Evolutionary conservation across 2,329 filamentous ascomycete genomes (phyloP).

Genomic region (Fusarium haematococcum): DNA sequence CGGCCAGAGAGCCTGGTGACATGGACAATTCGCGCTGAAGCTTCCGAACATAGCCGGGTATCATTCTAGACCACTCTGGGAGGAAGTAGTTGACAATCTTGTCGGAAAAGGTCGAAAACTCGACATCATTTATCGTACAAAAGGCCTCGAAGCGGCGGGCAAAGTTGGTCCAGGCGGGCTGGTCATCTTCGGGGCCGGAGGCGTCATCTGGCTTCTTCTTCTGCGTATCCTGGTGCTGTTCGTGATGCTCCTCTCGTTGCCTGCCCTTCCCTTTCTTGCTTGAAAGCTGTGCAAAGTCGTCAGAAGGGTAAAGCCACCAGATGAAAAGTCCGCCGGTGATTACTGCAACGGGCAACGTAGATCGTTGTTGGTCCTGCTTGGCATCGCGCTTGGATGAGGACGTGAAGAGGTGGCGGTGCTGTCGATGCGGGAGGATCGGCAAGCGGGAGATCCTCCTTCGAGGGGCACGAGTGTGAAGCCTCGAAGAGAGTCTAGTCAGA

Average conservation of each 20-base stretch:
- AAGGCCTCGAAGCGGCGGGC: slow-evolving; percentile 63
- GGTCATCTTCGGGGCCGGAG: slow-evolving; percentile 35
- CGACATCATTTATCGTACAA: slow-evolving; percentile 64
- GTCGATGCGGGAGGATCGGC: slow-evolving; percentile 25
- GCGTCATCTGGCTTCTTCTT: slow-evolving; percentile 14
- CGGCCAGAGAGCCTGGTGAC: slow-evolving; percentile 86
- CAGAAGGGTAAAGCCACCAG: slow-evolving; percentile 58
- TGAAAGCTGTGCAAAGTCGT: slow-evolving; percentile 55
- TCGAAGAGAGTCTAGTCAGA: slow-evolving; percentile 31
- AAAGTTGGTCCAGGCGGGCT: slow-evolving; percentile 62
- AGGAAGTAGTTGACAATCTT: slow-evolving; percentile 77
- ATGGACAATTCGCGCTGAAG: slow-evolving; percentile 89
- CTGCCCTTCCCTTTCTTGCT: slow-evolving; percentile 18
- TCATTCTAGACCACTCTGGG: slow-evolving; percentile 82
- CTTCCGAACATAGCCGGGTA: slow-evolving; percentile 84
- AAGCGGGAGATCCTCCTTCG: slow-evolving; percentile 29
- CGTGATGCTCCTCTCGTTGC: slow-evolving; percentile 12
- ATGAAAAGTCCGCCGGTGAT: slow-evolving; percentile 53
- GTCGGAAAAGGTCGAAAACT: slow-evolving; percentile 67
- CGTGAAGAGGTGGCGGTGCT: slow-evolving; percentile 33
- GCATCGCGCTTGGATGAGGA: slow-evolving; percentile 26
- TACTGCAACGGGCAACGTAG: slow-evolving; percentile 48
- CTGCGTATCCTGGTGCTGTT: slow-evolving; percentile 26
- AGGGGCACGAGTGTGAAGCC: slow-evolving; percentile 26
- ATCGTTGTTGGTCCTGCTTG: slow-evolving; percentile 39